A percentile compares a stretch with the other conserved stretches of the same genome.
Conservation (phyloP, 768 basidiomycete genomes). For the Rhodotorula graminis region DNA sequence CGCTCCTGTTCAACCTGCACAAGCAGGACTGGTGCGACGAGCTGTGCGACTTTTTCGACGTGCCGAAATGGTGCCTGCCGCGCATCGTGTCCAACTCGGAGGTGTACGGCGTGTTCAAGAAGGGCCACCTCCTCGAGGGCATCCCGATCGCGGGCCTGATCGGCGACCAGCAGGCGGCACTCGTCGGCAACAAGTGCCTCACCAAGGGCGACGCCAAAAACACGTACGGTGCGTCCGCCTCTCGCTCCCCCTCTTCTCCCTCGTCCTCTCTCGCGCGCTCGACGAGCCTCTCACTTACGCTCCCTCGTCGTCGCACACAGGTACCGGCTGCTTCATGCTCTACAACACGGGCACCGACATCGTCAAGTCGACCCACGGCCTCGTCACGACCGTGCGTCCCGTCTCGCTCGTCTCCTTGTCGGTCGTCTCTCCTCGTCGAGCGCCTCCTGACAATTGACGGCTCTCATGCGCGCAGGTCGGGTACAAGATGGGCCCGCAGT, state of each 20-base stretch:
- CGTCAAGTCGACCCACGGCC: conserved; percentile 75
- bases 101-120: conserved; percentile 71
- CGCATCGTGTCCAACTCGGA: conserved; percentile 85
- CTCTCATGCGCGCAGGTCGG: conserved; percentile 64
- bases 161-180: conserved; percentile 96
- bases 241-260: neutral
- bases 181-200: conserved; percentile 94
- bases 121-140: conserved; percentile 51
- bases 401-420: too few species aligned
- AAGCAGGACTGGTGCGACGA: conserved; percentile 77
- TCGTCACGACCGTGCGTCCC: conserved; percentile 71
- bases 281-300: neutral
- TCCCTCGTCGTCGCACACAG: conserved; percentile 5
- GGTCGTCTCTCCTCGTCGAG: neutral
- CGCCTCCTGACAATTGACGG: neutral
- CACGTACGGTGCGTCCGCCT: conserved; percentile 61
- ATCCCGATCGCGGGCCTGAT: conserved; percentile 85
- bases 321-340: conserved; percentile 91
- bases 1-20: conserved; percentile 77
- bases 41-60: conserved; percentile 78
- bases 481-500: conserved; percentile 74
- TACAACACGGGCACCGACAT: conserved; percentile 89
- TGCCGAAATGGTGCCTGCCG: conserved; percentile 70
- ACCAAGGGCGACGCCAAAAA: conserved; percentile 89
- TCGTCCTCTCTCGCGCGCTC: neutral